Conservation (phyloP, 169 alveolate species). For the Theileria equi region DNA sequence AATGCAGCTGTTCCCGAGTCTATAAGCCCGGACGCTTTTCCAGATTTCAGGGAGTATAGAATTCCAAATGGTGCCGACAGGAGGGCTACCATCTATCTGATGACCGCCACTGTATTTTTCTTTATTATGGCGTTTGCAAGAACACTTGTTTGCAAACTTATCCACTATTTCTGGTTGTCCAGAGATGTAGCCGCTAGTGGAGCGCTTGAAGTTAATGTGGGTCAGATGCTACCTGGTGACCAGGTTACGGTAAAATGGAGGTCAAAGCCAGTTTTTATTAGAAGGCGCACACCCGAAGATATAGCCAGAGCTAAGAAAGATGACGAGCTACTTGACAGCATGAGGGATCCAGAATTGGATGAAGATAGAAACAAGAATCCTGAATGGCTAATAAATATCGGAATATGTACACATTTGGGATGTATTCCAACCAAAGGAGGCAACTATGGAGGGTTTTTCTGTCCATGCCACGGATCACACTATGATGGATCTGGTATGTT, state of each 20-base stretch:
- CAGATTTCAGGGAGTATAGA: constrained; percentile 83
- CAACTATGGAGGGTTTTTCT: constrained; percentile 80
- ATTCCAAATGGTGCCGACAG: constrained; percentile 79
- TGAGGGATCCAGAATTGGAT: constrained; percentile 85
- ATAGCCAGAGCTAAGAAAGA: constrained; percentile 80
- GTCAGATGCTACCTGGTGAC: constrained; percentile 79
- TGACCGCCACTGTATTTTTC: constrained; percentile 76
- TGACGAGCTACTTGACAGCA: constrained; percentile 72
- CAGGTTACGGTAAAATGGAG: constrained; percentile 83
- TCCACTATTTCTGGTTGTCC: constrained; percentile 81
- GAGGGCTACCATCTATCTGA: constrained; percentile 77
- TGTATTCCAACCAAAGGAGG: constrained; percentile 83
- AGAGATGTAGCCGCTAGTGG: constrained; percentile 79
- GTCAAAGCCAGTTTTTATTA: constrained; percentile 82
- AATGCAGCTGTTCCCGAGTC: constrained; percentile 82
- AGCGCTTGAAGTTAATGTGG: constrained; percentile 77
- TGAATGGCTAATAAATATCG: constrained; percentile 83
- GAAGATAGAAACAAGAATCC: constrained; percentile 79
- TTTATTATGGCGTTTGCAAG: constrained; percentile 74
- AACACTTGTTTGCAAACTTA: constrained; percentile 74
- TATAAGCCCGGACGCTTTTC: constrained; percentile 75
- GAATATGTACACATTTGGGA: constrained; percentile 84
- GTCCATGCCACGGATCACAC: constrained; percentile 88
- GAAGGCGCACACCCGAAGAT: constrained; percentile 79
- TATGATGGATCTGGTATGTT: constrained; percentile 79